phyloP scores from a whole-genome alignment of 192 early-diverging fungal species.

The Coemansia sp. region DNA sequence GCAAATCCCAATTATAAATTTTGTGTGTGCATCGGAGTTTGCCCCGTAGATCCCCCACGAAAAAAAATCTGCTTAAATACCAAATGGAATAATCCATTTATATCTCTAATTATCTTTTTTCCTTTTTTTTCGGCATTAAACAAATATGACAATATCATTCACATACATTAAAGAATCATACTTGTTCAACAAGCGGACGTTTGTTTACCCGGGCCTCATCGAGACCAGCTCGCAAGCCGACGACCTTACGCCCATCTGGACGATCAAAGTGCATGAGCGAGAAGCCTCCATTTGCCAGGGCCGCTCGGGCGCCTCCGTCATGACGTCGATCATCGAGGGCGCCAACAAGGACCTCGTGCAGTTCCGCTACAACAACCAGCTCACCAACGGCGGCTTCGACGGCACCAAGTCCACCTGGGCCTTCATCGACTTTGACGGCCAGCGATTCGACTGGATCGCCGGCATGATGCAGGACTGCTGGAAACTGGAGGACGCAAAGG shows the following conservation, averaged over 20 bases:
- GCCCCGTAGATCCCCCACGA: neutral
- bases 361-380: constrained; percentile 30
- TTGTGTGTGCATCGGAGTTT: neutral
- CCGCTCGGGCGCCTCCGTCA: constrained; percentile 14
- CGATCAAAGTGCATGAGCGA: constrained; percentile 24
- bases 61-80: neutral
- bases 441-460: constrained; percentile 41
- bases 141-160: constrained; percentile 33
- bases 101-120: constrained; percentile 3
- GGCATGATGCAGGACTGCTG: constrained; percentile 50
- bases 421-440: constrained; percentile 40
- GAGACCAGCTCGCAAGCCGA: constrained; percentile 22
- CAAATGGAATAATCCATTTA: neutral
- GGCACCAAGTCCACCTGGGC: constrained; percentile 28
- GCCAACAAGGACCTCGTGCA: constrained; percentile 21
- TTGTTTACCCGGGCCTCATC: constrained; percentile 31
- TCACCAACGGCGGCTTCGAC: constrained; percentile 37
- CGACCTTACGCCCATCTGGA: constrained; percentile 38
- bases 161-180: constrained; percentile 44
- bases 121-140: constrained; percentile 4
- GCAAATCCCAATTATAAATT: neutral
- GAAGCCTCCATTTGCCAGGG: constrained; percentile 13
- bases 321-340: constrained; percentile 26
- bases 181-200: constrained; percentile 38
- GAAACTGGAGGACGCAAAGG: constrained; percentile 40